Evolutionary conservation across 2,329 filamentous ascomycete species (phyloP), one percentile per base, ranked within the genome.

Genomic region (Paraphoma sp.): DNA sequence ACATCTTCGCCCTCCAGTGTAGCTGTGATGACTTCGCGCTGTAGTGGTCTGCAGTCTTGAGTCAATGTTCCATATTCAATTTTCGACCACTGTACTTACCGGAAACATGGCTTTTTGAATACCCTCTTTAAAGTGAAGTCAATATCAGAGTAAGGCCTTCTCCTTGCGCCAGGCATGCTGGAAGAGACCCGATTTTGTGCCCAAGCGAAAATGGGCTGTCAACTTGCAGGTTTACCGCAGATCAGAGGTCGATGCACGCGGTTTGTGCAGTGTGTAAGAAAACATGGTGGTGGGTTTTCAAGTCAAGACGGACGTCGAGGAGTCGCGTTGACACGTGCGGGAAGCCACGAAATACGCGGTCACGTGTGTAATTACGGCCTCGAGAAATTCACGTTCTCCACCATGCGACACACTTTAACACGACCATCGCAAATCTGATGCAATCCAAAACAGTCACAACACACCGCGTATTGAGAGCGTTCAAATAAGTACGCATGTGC

Each of bases 1-100:
- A 98, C 90, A 88, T 98, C 94, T 60, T 93, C 84, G 14, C 92
- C 90, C 53, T 90, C 86, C 8, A 97, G 82, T 2, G 91, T 91
- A 7, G 92, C 90, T 55, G 85, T 83, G 53, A 98, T 94, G 54
- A 97, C 93, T 70, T 98, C 93, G 57, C 91, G 87, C 73, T 97
- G 94, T 38, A 91, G 81, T 10, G 93, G 92, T 66, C 92, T 93
- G 59, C 47, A 17, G 17, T 4, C 12, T 16, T 14, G 31, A 8
- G 4, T 70, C n/a, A 66, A 45, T 31, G 45, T 44, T 23, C 16
- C 8, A 42, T n/a, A 12, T 23, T 3, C 6, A 4, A 6, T 16
- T 17, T 10, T 9, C 4, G 0, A 12, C 7, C 0, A 29, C 5
- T 12, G n/a, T 42, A 66, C 73, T 51, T 72, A 91, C 88, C 91